Evolutionary conservation across 73 alveolate species (phyloP).

Genomic region (Paramecium octaurelia): DNA sequence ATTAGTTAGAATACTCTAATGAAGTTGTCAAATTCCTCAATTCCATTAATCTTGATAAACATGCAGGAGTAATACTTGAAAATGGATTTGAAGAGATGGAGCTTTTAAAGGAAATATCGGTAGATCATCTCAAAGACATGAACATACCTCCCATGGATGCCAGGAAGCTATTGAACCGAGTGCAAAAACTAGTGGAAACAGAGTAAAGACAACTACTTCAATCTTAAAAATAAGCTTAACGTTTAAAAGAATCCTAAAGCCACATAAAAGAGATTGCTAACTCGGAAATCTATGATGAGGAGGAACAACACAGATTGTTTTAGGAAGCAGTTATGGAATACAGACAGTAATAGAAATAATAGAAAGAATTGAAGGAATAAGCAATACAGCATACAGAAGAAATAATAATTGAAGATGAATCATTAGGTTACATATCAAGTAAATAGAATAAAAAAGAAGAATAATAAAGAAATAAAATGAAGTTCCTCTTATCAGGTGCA

Average conservation of each 20-base stretch:
- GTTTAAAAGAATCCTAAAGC: neutral
- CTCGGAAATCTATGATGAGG: conserved; percentile 1
- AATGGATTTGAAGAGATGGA: conserved; percentile 48
- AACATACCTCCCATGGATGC: conserved; percentile 29
- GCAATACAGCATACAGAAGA: neutral
- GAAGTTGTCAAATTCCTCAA: conserved; percentile 29
- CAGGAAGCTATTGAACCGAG: neutral
- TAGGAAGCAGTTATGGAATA: conserved; percentile 20
- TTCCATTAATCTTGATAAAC: neutral
- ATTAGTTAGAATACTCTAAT: conserved; percentile 17
- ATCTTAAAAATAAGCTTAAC: neutral
- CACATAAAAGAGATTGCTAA: neutral
- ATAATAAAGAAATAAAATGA: conserved; percentile 12
- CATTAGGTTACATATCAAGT: conserved; percentile 11
- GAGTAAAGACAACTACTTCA: neutral
- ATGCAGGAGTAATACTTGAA: conserved; percentile 16
- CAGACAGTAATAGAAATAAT: neutral
- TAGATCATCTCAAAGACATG: conserved; percentile 20
- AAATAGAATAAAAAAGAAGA: neutral
- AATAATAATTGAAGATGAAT: neutral
- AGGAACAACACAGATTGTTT: neutral
- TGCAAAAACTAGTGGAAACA: neutral
- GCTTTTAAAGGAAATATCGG: neutral
- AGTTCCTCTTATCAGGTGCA: neutral
- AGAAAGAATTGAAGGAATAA: neutral